Conservation (phyloP, 495 filamentous ascomycete species). For the Trichoderma reesei region DNA sequence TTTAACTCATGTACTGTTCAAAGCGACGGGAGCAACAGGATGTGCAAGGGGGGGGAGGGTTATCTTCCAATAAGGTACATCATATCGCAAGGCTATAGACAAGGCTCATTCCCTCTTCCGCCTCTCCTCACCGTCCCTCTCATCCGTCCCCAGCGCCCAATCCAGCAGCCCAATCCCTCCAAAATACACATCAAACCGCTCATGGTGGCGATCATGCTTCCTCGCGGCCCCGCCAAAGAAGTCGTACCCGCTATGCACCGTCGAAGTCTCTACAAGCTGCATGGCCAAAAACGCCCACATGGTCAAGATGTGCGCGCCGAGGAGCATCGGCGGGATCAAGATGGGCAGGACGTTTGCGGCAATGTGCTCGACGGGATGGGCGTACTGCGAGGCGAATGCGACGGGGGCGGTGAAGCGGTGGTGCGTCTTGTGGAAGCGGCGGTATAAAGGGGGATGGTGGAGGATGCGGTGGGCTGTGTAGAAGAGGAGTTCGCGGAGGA, state of each 20-base stretch:
- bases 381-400: slow-evolving; percentile 48
- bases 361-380: slow-evolving; percentile 49
- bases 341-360: slow-evolving; percentile 46
- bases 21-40: too few species aligned
- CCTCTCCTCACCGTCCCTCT: slow-evolving; percentile 1
- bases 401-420: slow-evolving; percentile 50
- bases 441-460: slow-evolving; percentile 41
- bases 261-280: slow-evolving; percentile 39
- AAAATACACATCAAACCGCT: slow-evolving; percentile 32
- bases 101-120: background rate
- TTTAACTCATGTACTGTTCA: too few species aligned
- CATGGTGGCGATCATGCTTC: slow-evolving; percentile 47
- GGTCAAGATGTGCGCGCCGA: slow-evolving; percentile 39
- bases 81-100: too few species aligned
- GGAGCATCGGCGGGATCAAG: slow-evolving; percentile 38
- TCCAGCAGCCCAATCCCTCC: slow-evolving; percentile 32
- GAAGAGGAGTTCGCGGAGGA: slow-evolving; percentile 44
- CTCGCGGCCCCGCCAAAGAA: slow-evolving; percentile 32
- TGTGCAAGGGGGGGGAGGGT: too few species aligned
- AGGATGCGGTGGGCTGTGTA: slow-evolving; percentile 48
- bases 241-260: slow-evolving; percentile 49
- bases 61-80: too few species aligned
- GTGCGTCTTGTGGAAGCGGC: slow-evolving; percentile 45
- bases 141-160: slow-evolving; percentile 34
- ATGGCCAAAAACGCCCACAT: slow-evolving; percentile 40